Evolutionary conservation across 148 eudicot species (phyloP).

Genomic region (Spergularia bocconei): DNA sequence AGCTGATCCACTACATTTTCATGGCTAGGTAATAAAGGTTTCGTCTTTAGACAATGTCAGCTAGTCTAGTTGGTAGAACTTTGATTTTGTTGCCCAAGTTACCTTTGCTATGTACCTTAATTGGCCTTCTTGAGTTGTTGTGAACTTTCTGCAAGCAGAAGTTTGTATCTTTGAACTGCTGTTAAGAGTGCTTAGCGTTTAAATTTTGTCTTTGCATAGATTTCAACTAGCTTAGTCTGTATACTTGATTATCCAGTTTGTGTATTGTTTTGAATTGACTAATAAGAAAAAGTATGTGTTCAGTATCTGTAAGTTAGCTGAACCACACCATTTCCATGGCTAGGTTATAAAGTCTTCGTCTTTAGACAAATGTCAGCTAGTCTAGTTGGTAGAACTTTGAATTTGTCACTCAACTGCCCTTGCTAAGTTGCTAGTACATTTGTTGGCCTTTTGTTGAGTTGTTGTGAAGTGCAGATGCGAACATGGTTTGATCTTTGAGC

Average conservation of each 20-base stretch:
- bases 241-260: no score
- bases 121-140: background rate
- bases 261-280: no score
- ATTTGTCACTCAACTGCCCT: background rate
- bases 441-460: background rate
- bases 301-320: no score
- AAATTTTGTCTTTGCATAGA: no score
- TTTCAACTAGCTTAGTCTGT: no score
- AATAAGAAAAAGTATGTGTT: no score
- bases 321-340: background rate
- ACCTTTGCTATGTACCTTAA: background rate
- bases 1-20: background rate
- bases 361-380: background rate
- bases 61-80: slow-evolving; percentile 4
- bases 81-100: background rate
- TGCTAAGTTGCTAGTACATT: background rate
- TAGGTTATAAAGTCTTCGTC: background rate
- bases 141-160: background rate
- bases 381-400: background rate
- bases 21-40: background rate
- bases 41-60: background rate
- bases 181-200: background rate
- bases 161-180: background rate
- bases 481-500: background rate
- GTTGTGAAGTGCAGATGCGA: background rate